phyloP scores from a whole-genome alignment of 495 filamentous ascomycete species.

The Endocarpon pusillum region DNA sequence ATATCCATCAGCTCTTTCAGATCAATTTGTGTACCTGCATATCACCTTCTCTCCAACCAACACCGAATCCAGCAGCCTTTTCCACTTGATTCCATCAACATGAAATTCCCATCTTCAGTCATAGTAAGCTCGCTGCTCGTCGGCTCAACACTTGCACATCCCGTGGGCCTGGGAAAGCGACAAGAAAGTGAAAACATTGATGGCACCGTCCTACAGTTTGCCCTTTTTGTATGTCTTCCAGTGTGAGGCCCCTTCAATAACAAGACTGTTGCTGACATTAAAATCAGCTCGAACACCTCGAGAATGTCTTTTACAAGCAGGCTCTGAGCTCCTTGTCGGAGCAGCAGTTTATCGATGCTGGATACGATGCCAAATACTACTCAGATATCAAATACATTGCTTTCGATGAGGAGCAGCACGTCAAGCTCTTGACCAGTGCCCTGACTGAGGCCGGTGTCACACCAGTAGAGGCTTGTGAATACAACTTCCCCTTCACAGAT shows the following conservation, averaged over 20 bases:
- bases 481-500: conserved; percentile 36
- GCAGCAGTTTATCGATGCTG: conserved; percentile 31
- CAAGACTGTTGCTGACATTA: too few relatives aligned
- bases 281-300: conserved; percentile 26
- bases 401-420: conserved; percentile 39
- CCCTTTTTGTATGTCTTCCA: background rate
- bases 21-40: too few relatives aligned
- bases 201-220: conserved; percentile 1
- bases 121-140: too few relatives aligned
- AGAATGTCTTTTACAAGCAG: conserved; percentile 32
- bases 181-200: too few relatives aligned
- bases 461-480: conserved; percentile 37
- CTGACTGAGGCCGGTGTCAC: conserved; percentile 26
- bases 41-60: too few relatives aligned
- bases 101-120: too few relatives aligned
- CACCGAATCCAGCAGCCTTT: too few relatives aligned
- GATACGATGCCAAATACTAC: conserved; percentile 32
- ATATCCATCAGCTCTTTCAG: too few relatives aligned
- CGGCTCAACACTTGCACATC: too few relatives aligned
- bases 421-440: conserved; percentile 34
- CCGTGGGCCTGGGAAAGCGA: too few relatives aligned
- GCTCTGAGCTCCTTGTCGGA: conserved; percentile 38
- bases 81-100: too few relatives aligned
- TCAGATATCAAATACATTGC: conserved; percentile 32
- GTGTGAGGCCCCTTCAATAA: too few relatives aligned